Evolutionary conservation across 2,329 filamentous ascomycete species (phyloP).

Genomic region (Calonectria leucothoes): DNA sequence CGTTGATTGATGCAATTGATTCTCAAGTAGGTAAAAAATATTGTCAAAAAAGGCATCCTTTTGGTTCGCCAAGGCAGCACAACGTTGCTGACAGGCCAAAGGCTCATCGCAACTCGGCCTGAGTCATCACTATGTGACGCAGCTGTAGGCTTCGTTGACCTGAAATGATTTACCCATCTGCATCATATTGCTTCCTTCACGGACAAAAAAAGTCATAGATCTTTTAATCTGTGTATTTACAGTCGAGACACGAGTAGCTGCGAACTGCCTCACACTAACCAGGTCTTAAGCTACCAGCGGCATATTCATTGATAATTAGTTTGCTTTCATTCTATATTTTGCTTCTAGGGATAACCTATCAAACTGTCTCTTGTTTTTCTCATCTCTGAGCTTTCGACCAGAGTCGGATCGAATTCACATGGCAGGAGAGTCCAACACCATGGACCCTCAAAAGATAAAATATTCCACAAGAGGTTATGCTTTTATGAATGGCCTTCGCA

Average conservation of each 20-base stretch:
- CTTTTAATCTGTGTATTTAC: neutral
- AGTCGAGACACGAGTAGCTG: neutral
- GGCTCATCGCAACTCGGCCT: neutral
- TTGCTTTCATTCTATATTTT: neutral
- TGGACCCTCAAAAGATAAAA: neutral
- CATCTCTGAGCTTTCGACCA: neutral
- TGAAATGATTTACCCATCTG: neutral
- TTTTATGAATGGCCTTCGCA: neutral
- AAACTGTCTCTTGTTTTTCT: too few relatives aligned
- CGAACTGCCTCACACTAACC: neutral
- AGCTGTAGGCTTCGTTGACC: neutral
- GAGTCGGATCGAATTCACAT: neutral
- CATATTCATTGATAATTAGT: neutral
- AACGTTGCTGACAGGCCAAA: neutral
- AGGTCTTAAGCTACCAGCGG: neutral
- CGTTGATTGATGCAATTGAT: neutral
- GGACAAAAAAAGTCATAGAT: neutral
- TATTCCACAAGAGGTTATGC: neutral
- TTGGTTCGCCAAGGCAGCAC: neutral
- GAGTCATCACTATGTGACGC: neutral
- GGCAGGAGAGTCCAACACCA: neutral
- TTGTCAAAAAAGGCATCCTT: neutral
- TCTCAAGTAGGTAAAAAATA: neutral
- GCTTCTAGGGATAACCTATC: too few relatives aligned
- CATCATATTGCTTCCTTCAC: neutral